phyloP scores from a whole-genome alignment of 177 flowering plant genomes.

The Vitis hybrid region DNA sequence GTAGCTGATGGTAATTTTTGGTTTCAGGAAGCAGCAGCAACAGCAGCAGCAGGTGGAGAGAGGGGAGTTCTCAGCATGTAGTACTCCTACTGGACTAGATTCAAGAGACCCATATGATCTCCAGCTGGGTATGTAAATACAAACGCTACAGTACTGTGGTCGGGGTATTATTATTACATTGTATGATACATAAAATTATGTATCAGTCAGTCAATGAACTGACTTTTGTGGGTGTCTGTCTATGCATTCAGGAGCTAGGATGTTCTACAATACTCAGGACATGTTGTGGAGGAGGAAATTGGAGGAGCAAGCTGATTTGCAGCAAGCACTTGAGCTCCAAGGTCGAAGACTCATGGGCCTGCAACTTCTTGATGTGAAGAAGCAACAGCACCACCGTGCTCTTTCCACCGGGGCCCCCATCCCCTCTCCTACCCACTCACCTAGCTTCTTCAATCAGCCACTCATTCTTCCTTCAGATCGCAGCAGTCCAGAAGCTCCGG shows the following conservation, averaged over 20 bases:
- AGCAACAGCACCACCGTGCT: conserved; percentile 40
- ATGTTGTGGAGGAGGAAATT: conserved; percentile 58
- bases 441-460: conserved; percentile 27
- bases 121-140: conserved; percentile 40
- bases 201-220: not conserved
- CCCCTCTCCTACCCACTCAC: conserved; percentile 35
- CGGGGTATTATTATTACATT: no score
- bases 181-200: not conserved
- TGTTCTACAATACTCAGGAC: conserved; percentile 51
- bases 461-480: conserved; percentile 16
- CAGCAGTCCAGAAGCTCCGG: conserved; percentile 27
- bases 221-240: not conserved
- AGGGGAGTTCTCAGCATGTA: conserved; percentile 47
- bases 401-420: conserved; percentile 43
- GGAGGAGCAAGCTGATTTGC: conserved; percentile 63
- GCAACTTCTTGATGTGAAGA: conserved; percentile 59
- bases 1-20: not conserved
- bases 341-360: conserved; percentile 49
- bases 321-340: conserved; percentile 67
- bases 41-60: conserved; percentile 45
- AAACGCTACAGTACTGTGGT: not conserved
- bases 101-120: conserved; percentile 57
- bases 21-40: conserved; percentile 36
- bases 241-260: conserved; percentile 35
- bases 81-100: conserved; percentile 53